These are phyloP conservation scores for Uronychia setigera DNA, from an alignment of 73 alveolate species.

Conservation along the genomic window DNA sequence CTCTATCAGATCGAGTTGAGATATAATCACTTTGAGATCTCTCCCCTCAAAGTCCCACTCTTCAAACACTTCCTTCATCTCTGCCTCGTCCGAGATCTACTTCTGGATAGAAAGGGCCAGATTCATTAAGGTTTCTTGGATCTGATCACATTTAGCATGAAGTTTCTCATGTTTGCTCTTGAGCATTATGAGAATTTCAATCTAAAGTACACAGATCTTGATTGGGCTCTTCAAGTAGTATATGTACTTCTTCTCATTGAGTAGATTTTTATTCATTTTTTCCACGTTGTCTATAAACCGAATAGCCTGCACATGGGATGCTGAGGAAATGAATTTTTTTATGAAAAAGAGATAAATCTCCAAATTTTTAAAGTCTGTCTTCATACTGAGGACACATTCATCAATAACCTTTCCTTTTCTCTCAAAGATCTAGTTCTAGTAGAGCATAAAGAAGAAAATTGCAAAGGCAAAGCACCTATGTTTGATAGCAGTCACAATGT, in stretches of 20 bases:
- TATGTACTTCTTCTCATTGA: not conserved
- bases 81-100: not conserved
- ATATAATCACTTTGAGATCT: not conserved
- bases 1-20: not conserved
- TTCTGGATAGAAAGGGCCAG: not conserved
- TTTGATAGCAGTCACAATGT: not conserved
- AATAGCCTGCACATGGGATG: not conserved
- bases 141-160: not conserved
- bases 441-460: not conserved
- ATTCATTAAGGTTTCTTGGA: not conserved
- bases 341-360: constrained; percentile 1
- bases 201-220: not conserved
- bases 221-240: not conserved
- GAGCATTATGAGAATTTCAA: not conserved
- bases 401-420: not conserved
- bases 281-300: not conserved
- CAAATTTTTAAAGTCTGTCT: not conserved
- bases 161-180: not conserved
- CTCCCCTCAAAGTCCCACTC: not conserved
- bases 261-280: not conserved
- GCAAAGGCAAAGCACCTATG: constrained; percentile 6
- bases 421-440: not conserved
- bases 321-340: not conserved
- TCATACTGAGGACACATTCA: not conserved
- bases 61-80: not conserved